Evolutionary conservation across 208 protist species (phyloP).

Genomic region (Trypanosomatidae sp.): DNA sequence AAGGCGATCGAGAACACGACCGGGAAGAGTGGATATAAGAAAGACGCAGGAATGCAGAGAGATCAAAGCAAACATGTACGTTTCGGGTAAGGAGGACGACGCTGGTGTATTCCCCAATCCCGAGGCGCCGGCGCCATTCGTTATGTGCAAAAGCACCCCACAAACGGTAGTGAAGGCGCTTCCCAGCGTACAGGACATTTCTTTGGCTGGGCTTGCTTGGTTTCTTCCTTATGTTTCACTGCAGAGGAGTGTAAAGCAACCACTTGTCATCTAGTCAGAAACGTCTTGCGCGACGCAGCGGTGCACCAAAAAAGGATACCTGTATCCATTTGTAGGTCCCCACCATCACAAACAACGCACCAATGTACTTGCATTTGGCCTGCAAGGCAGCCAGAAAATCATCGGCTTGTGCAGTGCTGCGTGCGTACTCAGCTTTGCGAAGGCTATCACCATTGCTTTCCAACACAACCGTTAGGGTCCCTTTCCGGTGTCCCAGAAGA

Average conservation of each 20-base stretch:
- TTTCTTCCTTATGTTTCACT: constrained; percentile 1
- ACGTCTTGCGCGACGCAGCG: constrained; percentile 16
- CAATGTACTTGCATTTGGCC: constrained; percentile 48
- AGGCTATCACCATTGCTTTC: neutral
- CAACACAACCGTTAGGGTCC: constrained; percentile 7
- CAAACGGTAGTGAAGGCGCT: neutral
- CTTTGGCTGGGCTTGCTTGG: neutral
- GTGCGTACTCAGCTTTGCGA: constrained; percentile 2
- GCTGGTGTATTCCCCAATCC: neutral
- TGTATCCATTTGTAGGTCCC: constrained; percentile 55
- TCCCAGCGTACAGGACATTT: neutral
- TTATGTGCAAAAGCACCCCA: neutral
- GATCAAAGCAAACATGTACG: neutral
- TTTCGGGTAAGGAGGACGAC: neutral
- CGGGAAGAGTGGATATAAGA: neutral
- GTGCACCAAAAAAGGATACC: constrained; percentile 10
- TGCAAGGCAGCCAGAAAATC: constrained; percentile 16
- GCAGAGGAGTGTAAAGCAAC: neutral
- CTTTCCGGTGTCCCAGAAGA: constrained; percentile 14
- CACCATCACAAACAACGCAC: constrained; percentile 46
- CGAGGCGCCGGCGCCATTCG: neutral
- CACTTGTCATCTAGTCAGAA: constrained; percentile 10
- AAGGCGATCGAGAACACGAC: neutral
- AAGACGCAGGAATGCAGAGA: neutral
- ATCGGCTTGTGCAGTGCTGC: constrained; percentile 1